Percentiles rank a stretch among this genome's conserved stretches.
Evolutionary conservation across 768 basidiomycete species (phyloP).

Genomic region (Russula sp.): DNA sequence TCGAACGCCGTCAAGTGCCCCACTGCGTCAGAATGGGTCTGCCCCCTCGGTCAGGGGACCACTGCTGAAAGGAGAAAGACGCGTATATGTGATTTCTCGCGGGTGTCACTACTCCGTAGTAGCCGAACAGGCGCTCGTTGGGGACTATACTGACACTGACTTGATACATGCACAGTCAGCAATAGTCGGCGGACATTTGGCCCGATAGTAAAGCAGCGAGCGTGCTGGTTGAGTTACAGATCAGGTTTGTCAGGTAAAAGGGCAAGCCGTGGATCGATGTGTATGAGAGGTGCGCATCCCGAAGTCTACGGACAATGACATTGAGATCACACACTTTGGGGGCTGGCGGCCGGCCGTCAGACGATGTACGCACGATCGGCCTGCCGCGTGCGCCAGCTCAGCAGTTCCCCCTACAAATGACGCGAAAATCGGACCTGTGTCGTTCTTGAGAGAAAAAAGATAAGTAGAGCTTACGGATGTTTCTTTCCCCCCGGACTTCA

Average conservation of each 20-base stretch:
- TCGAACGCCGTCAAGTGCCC: constrained; percentile 7
- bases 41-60: constrained; percentile 8
- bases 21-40: neutral
- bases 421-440: constrained; percentile 19
- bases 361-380: constrained; percentile 17
- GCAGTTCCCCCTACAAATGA: constrained; percentile 7
- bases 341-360: constrained; percentile 14
- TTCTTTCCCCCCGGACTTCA: constrained; percentile 20
- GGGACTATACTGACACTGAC: neutral
- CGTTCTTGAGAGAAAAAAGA: constrained; percentile 16
- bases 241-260: neutral
- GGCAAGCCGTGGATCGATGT: constrained; percentile 1
- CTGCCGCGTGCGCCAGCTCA: constrained; percentile 15
- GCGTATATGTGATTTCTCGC: constrained; percentile 2
- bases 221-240: neutral
- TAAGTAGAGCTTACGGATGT: constrained; percentile 20
- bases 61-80: constrained; percentile 19
- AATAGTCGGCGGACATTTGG: neutral
- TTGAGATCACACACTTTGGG: constrained; percentile 10
- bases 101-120: constrained; percentile 13
- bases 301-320: constrained; percentile 24
- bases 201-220: neutral
- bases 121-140: constrained; percentile 1
- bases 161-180: neutral
- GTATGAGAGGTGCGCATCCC: constrained; percentile 14